These are phyloP conservation scores for Epichloe sp. DNA, from an alignment of 2,329 filamentous ascomycete genomes.

Conservation along the genomic window DNA sequence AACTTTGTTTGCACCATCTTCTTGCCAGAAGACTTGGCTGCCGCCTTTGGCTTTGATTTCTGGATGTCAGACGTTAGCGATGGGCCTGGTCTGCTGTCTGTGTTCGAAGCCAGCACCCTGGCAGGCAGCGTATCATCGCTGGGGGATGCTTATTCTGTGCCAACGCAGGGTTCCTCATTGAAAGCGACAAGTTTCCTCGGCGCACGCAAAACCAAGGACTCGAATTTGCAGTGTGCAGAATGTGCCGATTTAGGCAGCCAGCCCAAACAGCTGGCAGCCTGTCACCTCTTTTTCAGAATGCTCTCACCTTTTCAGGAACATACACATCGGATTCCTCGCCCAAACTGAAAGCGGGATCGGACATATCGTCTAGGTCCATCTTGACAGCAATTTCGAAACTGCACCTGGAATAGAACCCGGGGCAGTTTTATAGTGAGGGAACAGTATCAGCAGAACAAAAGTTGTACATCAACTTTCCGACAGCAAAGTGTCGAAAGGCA, in stretches of 20 bases:
- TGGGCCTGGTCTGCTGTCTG: not conserved
- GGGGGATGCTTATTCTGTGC: not conserved
- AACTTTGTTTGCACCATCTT: slow-evolving; percentile 46
- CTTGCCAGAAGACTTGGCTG: slow-evolving; percentile 31
- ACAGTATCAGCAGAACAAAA: not conserved
- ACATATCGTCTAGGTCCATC: slow-evolving; percentile 46
- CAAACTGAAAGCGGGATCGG: slow-evolving; percentile 33
- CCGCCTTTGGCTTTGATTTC: slow-evolving; percentile 12
- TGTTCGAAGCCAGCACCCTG: not conserved
- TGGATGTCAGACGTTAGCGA: slow-evolving; percentile 13
- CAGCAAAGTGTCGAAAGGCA: slow-evolving; percentile 1
- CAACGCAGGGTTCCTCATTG: too few relatives aligned
- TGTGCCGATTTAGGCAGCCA: not conserved
- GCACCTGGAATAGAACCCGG: not conserved
- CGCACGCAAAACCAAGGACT: too few relatives aligned
- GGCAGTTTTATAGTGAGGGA: not conserved
- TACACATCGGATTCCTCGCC: slow-evolving; percentile 30
- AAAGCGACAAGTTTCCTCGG: too few relatives aligned
- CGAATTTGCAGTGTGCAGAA: not conserved
- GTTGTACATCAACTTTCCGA: not conserved
- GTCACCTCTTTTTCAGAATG: not conserved
- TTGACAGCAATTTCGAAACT: slow-evolving; percentile 11
- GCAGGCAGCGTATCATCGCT: not conserved
- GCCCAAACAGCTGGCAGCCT: not conserved
- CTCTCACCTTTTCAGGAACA: slow-evolving; percentile 25